Percentiles rank a stretch among this genome's conserved stretches.
Conservation (phyloP, 2,329 filamentous ascomycete genomes). For the Fusarium nygamai region DNA sequence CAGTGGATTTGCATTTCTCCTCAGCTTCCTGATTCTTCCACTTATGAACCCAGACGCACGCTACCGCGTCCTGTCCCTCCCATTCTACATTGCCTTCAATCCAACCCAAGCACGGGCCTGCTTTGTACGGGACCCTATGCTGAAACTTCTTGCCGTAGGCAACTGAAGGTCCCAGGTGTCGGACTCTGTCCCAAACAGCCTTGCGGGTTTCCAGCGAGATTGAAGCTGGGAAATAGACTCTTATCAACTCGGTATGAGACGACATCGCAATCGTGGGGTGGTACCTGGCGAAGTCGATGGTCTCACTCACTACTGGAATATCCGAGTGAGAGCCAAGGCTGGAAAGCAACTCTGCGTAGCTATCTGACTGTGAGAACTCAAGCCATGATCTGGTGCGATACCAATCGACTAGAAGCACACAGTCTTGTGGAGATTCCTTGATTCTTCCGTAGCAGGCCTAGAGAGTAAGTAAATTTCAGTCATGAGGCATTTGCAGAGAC, state of each 20-base stretch:
- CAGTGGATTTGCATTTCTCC: not conserved
- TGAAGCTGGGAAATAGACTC: not conserved
- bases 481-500: not conserved
- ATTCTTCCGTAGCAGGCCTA: not conserved
- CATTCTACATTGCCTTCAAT: not conserved
- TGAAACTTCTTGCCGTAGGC: not conserved
- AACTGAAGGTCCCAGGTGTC: not conserved
- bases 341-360: not conserved
- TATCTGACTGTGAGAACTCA: not conserved
- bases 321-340: not conserved
- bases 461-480: not conserved
- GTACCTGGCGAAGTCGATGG: not conserved
- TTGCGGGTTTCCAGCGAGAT: not conserved
- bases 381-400: not conserved
- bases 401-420: not conserved
- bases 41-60: not conserved
- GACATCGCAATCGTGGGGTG: not conserved
- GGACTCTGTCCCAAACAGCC: not conserved
- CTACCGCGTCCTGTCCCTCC: not conserved
- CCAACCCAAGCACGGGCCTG: not conserved
- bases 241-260: not conserved
- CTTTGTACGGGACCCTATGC: rapidly evolving
- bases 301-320: not conserved
- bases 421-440: not conserved
- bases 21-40: not conserved